A percentile compares a stretch with the other conserved stretches of the same genome.
Conservation (phyloP, 306 rosid genomes). For the Castanea crenata region DNA sequence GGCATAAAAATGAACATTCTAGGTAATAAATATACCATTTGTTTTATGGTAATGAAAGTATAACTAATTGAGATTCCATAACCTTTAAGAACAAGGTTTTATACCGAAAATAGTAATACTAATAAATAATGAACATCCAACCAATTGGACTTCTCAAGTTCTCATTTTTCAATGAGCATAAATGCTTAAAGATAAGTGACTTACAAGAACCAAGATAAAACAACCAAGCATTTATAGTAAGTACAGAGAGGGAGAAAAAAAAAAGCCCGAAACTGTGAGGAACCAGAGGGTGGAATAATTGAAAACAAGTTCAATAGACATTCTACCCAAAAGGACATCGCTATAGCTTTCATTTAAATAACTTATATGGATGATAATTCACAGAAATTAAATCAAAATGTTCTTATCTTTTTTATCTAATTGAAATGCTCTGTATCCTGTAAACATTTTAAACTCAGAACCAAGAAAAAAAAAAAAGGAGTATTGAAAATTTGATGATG, state of each 20-base stretch:
- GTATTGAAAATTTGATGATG: not conserved
- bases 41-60: not conserved
- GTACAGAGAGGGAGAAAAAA: not conserved
- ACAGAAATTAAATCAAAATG: not conserved
- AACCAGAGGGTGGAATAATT: not conserved
- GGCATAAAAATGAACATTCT: not conserved
- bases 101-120: not conserved
- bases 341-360: not conserved
- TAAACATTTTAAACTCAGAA: not conserved
- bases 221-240: not conserved
- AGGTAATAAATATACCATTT: not conserved
- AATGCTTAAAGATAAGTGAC: not conserved
- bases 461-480: not conserved
- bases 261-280: not conserved
- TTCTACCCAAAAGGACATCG: not conserved
- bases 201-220: not conserved
- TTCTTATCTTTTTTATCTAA: not conserved
- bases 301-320: not conserved
- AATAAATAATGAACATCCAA: not conserved
- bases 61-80: not conserved
- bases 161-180: not conserved
- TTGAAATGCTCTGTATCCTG: not conserved
- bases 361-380: not conserved
- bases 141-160: not conserved
- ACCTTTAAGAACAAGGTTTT: not conserved